These are phyloP conservation scores for Sporothrix pallida DNA, from an alignment of 2,329 filamentous ascomycete genomes.

Conservation along the genomic window DNA sequence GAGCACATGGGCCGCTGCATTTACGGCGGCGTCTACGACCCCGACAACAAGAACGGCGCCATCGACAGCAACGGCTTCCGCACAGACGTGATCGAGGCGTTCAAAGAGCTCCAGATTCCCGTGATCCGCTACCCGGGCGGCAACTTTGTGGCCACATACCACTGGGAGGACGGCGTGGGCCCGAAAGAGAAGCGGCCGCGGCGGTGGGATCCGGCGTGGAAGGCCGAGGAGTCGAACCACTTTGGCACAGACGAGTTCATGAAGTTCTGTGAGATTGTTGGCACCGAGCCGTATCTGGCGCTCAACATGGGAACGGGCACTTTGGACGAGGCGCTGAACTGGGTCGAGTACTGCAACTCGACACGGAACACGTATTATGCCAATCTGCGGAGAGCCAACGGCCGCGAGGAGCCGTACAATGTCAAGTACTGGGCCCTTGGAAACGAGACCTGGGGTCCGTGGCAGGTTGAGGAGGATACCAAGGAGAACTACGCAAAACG, in stretches of 20 bases:
- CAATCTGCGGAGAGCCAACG: constrained; percentile 77
- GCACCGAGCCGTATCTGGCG: constrained; percentile 78
- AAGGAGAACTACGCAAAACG: constrained; percentile 72
- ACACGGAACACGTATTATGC: constrained; percentile 80
- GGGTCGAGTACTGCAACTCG: constrained; percentile 88
- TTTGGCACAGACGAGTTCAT: constrained; percentile 90
- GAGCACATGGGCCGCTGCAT: constrained; percentile 94
- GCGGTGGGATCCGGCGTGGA: constrained; percentile 78
- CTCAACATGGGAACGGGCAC: constrained; percentile 82
- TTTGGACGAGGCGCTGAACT: constrained; percentile 64
- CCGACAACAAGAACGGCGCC: constrained; percentile 64
- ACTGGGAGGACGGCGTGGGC: constrained; percentile 83
- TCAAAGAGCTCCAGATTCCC: constrained; percentile 75
- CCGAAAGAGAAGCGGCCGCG: constrained; percentile 70
- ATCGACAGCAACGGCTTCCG: constrained; percentile 77
- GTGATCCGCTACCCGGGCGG: constrained; percentile 82
- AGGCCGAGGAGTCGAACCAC: constrained; percentile 75
- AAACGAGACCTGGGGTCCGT: constrained; percentile 71
- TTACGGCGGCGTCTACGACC: constrained; percentile 85
- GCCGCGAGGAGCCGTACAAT: constrained; percentile 76
- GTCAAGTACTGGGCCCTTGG: constrained; percentile 87
- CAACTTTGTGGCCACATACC: constrained; percentile 84
- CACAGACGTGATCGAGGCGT: constrained; percentile 75
- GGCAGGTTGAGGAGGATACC: constrained; percentile 69
- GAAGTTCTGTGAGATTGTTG: constrained; percentile 75